Conservation (phyloP, 1,139 yeast genomes). For the Nakaseomyces glabratus region DNA sequence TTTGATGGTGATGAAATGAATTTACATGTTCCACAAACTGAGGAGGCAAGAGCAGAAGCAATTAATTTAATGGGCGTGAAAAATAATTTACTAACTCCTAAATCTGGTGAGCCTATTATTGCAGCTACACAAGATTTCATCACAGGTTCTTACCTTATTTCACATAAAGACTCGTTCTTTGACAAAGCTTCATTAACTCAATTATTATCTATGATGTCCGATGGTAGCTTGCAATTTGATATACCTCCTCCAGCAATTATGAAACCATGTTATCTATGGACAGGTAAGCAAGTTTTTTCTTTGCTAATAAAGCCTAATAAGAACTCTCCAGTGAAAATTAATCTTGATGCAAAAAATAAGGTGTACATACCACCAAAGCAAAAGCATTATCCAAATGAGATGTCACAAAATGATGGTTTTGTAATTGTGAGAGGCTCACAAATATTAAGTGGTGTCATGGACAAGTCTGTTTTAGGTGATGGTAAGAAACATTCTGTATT, state of each 20-base stretch:
- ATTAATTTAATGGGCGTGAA: constrained; percentile 97
- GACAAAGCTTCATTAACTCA: constrained; percentile 82
- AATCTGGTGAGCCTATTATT: constrained; percentile 97
- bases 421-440: constrained; percentile 86
- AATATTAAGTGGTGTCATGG: constrained; percentile 91
- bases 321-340: constrained; percentile 68
- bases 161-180: constrained; percentile 87
- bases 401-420: constrained; percentile 97
- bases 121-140: constrained; percentile 99
- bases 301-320: constrained; percentile 77
- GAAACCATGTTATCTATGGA: constrained; percentile 88
- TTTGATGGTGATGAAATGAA: constrained; percentile 99
- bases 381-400: constrained; percentile 67
- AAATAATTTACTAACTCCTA: constrained; percentile 87
- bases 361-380: constrained; percentile 69
- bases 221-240: constrained; percentile 80
- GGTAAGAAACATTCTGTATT: constrained; percentile 97
- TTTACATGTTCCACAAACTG: constrained; percentile 97
- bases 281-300: constrained; percentile 93
- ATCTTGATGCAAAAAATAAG: constrained; percentile 89
- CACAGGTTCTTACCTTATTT: constrained; percentile 86
- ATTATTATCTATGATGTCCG: constrained; percentile 90
- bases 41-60: constrained; percentile 98
- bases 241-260: constrained; percentile 90
- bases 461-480: constrained; percentile 90